A percentile compares a stretch with the other conserved stretches of the same genome.
Conservation (phyloP, 139 green algal genomes). For the Klebsormidium nitens region DNA sequence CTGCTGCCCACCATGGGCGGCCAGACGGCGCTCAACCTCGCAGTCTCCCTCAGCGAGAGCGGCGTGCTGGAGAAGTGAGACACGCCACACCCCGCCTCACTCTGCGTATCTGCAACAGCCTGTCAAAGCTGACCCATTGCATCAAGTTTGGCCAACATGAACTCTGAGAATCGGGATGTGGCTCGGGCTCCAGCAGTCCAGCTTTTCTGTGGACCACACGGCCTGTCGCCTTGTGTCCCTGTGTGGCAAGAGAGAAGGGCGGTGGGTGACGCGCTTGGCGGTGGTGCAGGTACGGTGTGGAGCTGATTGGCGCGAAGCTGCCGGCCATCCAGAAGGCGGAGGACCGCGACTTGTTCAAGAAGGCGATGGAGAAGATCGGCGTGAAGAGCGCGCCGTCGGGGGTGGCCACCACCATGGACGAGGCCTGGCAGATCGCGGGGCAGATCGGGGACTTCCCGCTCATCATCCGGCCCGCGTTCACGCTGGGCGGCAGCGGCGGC, state of each 20-base stretch:
- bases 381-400: slow-evolving; percentile 43
- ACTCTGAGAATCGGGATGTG: too few species aligned
- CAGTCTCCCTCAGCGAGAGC: slow-evolving; percentile 82
- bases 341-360: slow-evolving; percentile 95
- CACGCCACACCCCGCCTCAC: background rate
- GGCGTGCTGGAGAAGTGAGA: slow-evolving; percentile 42
- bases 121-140: too few species aligned
- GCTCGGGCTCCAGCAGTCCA: too few species aligned
- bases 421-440: slow-evolving; percentile 54
- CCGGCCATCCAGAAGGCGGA: slow-evolving; percentile 95
- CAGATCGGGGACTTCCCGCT: slow-evolving; percentile 84
- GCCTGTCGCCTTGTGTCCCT: too few species aligned
- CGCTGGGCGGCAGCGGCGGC: slow-evolving; percentile 90
- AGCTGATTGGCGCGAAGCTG: slow-evolving; percentile 99
- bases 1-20: slow-evolving; percentile 98
- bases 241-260: background rate
- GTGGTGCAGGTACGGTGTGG: slow-evolving; percentile 52
- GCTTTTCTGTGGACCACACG: too few species aligned
- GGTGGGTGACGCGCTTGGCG: background rate
- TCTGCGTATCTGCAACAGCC: too few species aligned
- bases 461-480: slow-evolving; percentile 99
- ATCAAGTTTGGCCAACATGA: too few species aligned
- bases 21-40: slow-evolving; percentile 96
- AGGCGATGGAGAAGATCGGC: slow-evolving; percentile 56
- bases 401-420: slow-evolving; percentile 57